Evolutionary conservation across 2,329 filamentous ascomycete genomes (phyloP).

Genomic region (Fusarium falciforme): DNA sequence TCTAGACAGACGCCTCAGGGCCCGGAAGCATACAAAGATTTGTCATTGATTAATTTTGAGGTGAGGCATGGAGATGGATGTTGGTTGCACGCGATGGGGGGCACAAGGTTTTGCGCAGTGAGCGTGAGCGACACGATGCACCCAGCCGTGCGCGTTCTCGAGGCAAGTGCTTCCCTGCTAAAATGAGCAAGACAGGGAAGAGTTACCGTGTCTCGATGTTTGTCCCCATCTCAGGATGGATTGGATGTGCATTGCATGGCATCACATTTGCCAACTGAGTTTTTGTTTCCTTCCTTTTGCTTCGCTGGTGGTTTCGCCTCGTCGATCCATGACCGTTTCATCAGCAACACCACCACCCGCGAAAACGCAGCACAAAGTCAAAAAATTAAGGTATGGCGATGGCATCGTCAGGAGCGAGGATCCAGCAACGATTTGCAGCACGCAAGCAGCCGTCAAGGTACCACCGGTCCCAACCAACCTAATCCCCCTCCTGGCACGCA

Average conservation of each 20-base stretch:
- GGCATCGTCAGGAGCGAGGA: background rate
- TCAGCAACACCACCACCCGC: conserved; percentile 6
- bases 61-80: background rate
- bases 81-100: conserved; percentile 3
- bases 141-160: background rate
- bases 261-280: conserved; percentile 15
- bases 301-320: background rate
- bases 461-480: background rate
- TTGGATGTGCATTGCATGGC: background rate
- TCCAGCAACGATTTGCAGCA: background rate
- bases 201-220: background rate
- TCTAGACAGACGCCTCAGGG: background rate
- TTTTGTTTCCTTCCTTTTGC: conserved; percentile 12
- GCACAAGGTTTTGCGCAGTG: conserved; percentile 7
- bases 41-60: conserved; percentile 6
- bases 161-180: background rate
- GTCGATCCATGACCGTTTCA: conserved; percentile 1
- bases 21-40: conserved; percentile 7
- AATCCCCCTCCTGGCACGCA: background rate
- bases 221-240: background rate
- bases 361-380: conserved; percentile 1
- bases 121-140: background rate
- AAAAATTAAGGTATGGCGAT: background rate
- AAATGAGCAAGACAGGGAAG: background rate
- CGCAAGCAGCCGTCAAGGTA: background rate